Evolutionary conservation across 768 basidiomycete species (phyloP).

Genomic region (Boletus tomentosulus): DNA sequence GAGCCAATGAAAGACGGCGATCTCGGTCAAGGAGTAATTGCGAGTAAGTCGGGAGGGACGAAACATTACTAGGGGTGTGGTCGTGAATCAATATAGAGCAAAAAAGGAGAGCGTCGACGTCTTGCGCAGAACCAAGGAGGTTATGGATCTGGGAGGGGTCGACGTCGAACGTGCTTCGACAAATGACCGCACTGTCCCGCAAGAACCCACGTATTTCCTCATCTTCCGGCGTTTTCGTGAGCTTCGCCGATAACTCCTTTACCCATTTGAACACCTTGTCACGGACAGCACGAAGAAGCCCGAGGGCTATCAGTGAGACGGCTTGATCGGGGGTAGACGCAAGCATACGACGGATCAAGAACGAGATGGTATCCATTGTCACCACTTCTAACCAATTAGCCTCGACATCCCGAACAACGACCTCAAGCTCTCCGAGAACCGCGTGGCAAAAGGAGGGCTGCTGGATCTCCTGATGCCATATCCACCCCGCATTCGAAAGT

Average conservation of each 20-base stretch:
- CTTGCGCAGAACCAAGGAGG: slow-evolving; percentile 5
- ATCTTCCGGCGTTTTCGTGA: slow-evolving; percentile 10
- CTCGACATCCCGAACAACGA: slow-evolving; percentile 31
- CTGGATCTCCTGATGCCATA: slow-evolving; percentile 42
- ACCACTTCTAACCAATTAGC: slow-evolving; percentile 39
- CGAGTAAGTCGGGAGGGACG: slow-evolving; percentile 3
- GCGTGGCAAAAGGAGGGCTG: slow-evolving; percentile 30
- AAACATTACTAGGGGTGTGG: slow-evolving; percentile 15
- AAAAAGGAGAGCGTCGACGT: slow-evolving; percentile 21
- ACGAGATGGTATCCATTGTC: slow-evolving; percentile 32
- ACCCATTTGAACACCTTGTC: slow-evolving; percentile 34
- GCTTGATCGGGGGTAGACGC: slow-evolving; percentile 13
- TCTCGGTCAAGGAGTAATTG: slow-evolving; percentile 27
- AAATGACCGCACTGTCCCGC: slow-evolving; percentile 35
- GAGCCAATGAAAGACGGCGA: slow-evolving; percentile 20
- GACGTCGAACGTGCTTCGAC: slow-evolving; percentile 33
- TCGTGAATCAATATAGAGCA: slow-evolving; percentile 25
- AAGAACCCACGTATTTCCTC: slow-evolving; percentile 19
- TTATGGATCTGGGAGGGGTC: background rate
- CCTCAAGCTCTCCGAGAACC: slow-evolving; percentile 34
- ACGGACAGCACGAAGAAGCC: slow-evolving; percentile 32
- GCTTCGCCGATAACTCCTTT: slow-evolving; percentile 25
- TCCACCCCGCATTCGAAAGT: slow-evolving; percentile 6
- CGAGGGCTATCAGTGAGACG: slow-evolving; percentile 15
- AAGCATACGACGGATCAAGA: slow-evolving; percentile 37